Evolutionary conservation across 805 yeast species (phyloP), one percentile per base, ranked within the genome.

Genomic region (Lipomyces lipofer): DNA sequence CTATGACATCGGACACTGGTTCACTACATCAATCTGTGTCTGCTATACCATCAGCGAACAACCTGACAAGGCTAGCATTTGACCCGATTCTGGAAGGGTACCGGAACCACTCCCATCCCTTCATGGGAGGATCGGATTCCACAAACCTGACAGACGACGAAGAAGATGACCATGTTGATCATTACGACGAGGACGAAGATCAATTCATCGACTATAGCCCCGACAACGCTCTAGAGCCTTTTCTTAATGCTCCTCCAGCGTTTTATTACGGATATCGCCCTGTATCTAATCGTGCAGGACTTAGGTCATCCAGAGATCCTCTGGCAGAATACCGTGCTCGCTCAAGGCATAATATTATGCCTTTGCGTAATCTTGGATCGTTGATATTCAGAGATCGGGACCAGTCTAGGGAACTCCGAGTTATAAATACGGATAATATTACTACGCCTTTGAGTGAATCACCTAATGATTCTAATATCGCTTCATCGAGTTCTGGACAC

Each of bases 391-490:
- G 40, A 19, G 22, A 25, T 13, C 40, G 10, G 40, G 24, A 32
- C 28, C 40, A 19, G 13, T 36, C 40, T 5, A 36, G 51, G 19
- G 49, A 47, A 4, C 42, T 42, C 10, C 46, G 60, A 28, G 29
- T 54, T 7, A 57, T 57, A 30, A 53, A 54, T 25, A 57, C 56
- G 9, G 60, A 54, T 10, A 49, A 54, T 32, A 42, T 53, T 17
- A 8, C 52, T 2, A 32, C 46, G 24, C 46, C 43, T 9, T 38
- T 21, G 6, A 35, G 33, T 24, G 24, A 12, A 36, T 4, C 17
- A 8, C 22, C 40, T 13, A 36, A 36, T 15, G 22, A 36, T 15
- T n/a, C n/a, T n/a, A n/a, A n/a, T n/a, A n/a, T n/a, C n/a, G n/a
- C n/a, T n/a, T n/a, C n/a, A n/a, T n/a, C n/a, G n/a, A n/a, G n/a